Percentiles rank a stretch among this genome's conserved stretches.
Evolutionary conservation across 2,329 filamentous ascomycete genomes (phyloP).

Genomic region (Aaosphaeria arxii): DNA sequence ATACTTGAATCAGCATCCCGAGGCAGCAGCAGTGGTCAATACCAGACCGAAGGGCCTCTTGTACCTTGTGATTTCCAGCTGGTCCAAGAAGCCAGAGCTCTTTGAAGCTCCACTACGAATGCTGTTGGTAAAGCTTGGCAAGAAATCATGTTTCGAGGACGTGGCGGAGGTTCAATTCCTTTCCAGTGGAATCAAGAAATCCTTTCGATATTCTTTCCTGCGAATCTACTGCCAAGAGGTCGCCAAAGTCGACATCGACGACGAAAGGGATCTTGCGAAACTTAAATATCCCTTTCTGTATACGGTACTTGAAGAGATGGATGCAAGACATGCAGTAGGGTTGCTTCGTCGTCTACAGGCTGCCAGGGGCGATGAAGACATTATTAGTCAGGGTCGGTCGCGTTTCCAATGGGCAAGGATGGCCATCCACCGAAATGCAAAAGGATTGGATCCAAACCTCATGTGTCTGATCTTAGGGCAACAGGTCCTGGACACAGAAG

Average conservation of each 20-base stretch:
- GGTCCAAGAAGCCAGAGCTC: conserved; percentile 17
- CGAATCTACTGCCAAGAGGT: conserved; percentile 12
- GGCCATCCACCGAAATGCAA: not conserved
- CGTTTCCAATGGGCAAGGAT: not conserved
- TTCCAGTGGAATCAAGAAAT: conserved; percentile 1
- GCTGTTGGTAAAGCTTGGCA: conserved; percentile 2
- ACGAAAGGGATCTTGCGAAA: conserved; percentile 11
- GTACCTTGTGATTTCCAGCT: conserved; percentile 18
- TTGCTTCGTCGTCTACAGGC: conserved; percentile 18
- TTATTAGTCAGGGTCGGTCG: conserved; percentile 5
- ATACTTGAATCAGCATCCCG: conserved; percentile 13
- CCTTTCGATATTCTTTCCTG: conserved; percentile 16
- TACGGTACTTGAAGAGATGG: conserved; percentile 8
- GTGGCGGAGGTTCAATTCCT: conserved; percentile 4
- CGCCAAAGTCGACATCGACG: conserved; percentile 13
- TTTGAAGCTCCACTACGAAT: conserved; percentile 13
- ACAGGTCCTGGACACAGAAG: conserved; percentile 5
- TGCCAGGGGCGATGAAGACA: conserved; percentile 12
- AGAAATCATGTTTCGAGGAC: not conserved
- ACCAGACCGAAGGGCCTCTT: conserved; percentile 10
- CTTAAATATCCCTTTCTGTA: conserved; percentile 3
- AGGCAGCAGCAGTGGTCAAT: conserved; percentile 2
- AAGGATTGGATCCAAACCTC: not conserved
- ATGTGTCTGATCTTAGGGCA: conserved; percentile 5
- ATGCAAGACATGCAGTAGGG: conserved; percentile 11